Percentiles rank a stretch among this genome's conserved stretches.
These are phyloP conservation scores for Aegilops umbellulata DNA, from an alignment of 176 grass and related monocot species.

Conservation along the genomic window DNA sequence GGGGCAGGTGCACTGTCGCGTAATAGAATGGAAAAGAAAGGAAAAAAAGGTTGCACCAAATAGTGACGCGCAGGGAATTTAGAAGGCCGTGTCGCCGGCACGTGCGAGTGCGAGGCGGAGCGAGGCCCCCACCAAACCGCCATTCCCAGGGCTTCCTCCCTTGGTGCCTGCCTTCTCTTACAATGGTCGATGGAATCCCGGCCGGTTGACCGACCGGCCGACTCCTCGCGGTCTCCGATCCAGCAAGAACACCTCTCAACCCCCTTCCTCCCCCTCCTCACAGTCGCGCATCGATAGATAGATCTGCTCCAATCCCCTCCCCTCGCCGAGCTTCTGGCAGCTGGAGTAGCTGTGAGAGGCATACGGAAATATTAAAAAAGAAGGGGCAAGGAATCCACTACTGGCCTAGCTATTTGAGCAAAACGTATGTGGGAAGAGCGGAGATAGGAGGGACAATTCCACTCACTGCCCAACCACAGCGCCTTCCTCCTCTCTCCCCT, in stretches of 20 bases:
- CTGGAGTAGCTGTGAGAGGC: constrained; percentile 30
- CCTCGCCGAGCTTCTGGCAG: neutral
- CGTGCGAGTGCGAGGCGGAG: constrained; percentile 3
- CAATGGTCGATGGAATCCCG: neutral
- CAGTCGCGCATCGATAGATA: neutral
- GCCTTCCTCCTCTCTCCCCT: neutral
- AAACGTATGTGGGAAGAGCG: constrained; percentile 23
- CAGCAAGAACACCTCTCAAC: constrained; percentile 8
- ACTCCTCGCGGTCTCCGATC: neutral
- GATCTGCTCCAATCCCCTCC: neutral
- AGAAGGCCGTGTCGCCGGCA: constrained; percentile 26
- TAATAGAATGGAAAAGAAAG: neutral
- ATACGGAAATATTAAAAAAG: constrained; percentile 37
- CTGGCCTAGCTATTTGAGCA: constrained; percentile 36
- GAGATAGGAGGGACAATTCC: constrained; percentile 40
- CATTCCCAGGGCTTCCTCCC: constrained; percentile 19
- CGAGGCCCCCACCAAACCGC: constrained; percentile 28
- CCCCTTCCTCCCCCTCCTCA: neutral
- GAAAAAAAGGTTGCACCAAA: constrained; percentile 14
- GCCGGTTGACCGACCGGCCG: constrained; percentile 25
- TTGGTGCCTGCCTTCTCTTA: constrained; percentile 25
- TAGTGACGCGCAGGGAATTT: neutral
- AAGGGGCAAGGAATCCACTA: constrained; percentile 37
- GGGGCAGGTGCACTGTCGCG: constrained; percentile 2
- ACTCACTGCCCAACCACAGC: constrained; percentile 47